Conservation (phyloP, 2,329 filamentous ascomycete species). For the Neonectria faginata region DNA sequence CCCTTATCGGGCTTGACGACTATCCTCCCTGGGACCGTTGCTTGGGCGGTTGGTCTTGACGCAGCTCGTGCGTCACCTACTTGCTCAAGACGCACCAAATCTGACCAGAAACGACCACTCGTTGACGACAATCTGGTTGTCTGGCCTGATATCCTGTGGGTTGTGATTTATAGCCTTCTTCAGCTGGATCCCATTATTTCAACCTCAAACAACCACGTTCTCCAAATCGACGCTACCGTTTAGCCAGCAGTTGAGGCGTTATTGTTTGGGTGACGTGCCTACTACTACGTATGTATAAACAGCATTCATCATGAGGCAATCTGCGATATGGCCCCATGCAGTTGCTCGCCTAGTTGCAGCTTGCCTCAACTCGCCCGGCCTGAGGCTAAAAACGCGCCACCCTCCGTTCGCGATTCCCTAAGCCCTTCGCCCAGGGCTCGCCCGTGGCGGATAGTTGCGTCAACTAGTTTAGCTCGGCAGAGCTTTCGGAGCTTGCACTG, state of each 20-base stretch:
- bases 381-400: slow-evolving; percentile 40
- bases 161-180: slow-evolving; percentile 30
- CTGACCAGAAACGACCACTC: slow-evolving; percentile 26
- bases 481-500: slow-evolving; percentile 18
- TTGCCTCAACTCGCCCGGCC: slow-evolving; percentile 26
- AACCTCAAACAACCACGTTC: slow-evolving; percentile 35
- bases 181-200: slow-evolving; percentile 33
- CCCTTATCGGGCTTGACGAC: slow-evolving; percentile 20
- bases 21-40: slow-evolving; percentile 15
- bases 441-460: slow-evolving; percentile 35
- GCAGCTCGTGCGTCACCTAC: slow-evolving; percentile 30
- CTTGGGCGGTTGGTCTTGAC: slow-evolving; percentile 19
- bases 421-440: slow-evolving; percentile 30
- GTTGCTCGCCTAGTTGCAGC: slow-evolving; percentile 18
- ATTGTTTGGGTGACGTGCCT: slow-evolving; percentile 29
- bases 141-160: slow-evolving; percentile 35
- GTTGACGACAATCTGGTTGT: slow-evolving; percentile 26
- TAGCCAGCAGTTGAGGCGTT: slow-evolving; percentile 39
- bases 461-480: slow-evolving; percentile 18
- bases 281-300: neutral
- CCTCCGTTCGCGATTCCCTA: slow-evolving; percentile 34
- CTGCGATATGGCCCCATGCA: slow-evolving; percentile 37
- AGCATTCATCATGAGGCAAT: slow-evolving; percentile 37
- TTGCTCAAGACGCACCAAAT: slow-evolving; percentile 21
- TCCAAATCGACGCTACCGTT: slow-evolving; percentile 36